Conservation (phyloP, 345 rosid genomes). For the Salix dunnii region DNA sequence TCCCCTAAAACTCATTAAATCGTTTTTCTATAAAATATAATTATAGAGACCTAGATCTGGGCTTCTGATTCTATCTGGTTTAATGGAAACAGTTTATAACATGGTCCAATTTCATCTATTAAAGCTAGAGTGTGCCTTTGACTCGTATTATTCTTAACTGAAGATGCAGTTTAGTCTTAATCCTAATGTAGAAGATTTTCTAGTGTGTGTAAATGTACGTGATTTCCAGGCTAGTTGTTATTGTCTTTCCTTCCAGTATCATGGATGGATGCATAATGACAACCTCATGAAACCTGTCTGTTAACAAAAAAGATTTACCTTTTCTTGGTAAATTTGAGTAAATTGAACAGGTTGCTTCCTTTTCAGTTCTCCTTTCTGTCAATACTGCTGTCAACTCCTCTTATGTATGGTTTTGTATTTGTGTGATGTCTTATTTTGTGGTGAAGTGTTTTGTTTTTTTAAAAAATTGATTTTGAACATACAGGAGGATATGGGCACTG, state of each 20-base stretch:
- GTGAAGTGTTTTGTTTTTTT: not conserved
- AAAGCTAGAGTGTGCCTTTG: not conserved
- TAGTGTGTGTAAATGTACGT: no score
- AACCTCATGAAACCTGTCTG: not conserved
- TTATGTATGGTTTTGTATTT: not conserved
- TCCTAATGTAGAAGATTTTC: not conserved
- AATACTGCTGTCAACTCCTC: not conserved
- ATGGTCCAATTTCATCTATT: not conserved
- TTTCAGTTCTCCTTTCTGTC: no score
- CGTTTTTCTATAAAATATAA: no score
- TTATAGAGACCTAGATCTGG: no score
- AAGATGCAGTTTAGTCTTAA: not conserved
- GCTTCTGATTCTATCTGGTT: not conserved
- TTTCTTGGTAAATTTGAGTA: no score
- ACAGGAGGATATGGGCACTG: constrained; percentile 78
- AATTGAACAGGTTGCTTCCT: not conserved
- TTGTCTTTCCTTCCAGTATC: no score
- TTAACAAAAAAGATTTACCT: no score
- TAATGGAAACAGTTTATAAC: not conserved
- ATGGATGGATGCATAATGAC: not conserved
- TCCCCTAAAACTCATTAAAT: no score
- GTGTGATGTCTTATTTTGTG: not conserved
- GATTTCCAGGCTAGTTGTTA: no score
- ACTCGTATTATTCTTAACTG: not conserved
- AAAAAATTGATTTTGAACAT: not conserved